Evolutionary conservation across 345 rosid species (phyloP).

Genomic region (Alliaria petiolata): DNA sequence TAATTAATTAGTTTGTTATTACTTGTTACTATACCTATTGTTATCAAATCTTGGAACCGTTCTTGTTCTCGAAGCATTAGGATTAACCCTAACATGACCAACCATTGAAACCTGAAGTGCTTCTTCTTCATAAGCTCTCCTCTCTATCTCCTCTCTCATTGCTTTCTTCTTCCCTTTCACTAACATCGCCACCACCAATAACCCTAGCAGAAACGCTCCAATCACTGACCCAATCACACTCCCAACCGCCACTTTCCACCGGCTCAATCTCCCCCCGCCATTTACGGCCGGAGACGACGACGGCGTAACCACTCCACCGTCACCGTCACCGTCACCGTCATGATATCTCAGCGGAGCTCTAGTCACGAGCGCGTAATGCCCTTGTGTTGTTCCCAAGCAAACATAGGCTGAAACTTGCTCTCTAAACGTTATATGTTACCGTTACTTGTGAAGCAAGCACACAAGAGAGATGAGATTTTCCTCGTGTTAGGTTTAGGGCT

Average conservation of each 20-base stretch:
- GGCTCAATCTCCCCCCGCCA: constrained; percentile 23
- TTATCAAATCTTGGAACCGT: constrained; percentile 21
- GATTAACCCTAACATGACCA: constrained; percentile 38
- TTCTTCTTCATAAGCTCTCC: constrained; percentile 42
- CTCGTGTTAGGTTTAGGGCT: background rate
- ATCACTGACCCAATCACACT: constrained; percentile 33
- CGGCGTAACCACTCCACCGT: background rate
- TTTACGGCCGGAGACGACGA: constrained; percentile 2
- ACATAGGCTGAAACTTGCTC: constrained; percentile 30
- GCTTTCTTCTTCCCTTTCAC: constrained; percentile 41
- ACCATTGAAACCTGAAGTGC: constrained; percentile 42
- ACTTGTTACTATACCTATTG: constrained; percentile 24
- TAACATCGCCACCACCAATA: constrained; percentile 37
- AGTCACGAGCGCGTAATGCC: constrained; percentile 32
- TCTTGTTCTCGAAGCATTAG: constrained; percentile 33
- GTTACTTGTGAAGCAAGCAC: constrained; percentile 36
- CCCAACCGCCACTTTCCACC: constrained; percentile 39
- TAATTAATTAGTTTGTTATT: background rate
- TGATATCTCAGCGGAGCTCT: background rate
- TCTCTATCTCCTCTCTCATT: constrained; percentile 34
- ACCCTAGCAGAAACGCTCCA: constrained; percentile 32
- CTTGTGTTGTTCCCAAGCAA: constrained; percentile 29
- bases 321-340: background rate
- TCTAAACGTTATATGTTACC: constrained; percentile 28
- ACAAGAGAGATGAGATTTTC: constrained; percentile 25